Conservation (phyloP, 345 rosid species). For the Eutrema heterophyllum region DNA sequence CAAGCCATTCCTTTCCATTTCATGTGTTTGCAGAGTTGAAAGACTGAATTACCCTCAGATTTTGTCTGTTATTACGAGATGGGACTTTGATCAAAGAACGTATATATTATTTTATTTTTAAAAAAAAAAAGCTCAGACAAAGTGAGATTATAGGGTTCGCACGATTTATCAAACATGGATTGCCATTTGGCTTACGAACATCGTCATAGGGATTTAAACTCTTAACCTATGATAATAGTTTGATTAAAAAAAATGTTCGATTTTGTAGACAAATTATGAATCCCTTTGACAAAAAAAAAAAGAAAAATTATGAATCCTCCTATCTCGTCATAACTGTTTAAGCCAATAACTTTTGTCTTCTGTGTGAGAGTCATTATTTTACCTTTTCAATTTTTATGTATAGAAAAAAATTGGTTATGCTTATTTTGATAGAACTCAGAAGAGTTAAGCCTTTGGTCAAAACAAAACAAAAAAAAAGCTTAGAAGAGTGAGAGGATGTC, state of each 20-base stretch:
- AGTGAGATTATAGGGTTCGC: too few species aligned
- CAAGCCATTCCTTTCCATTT: conserved; percentile 56
- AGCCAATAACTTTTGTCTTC: background rate
- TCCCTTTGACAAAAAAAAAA: background rate
- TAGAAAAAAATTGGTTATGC: background rate
- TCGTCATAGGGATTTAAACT: too few species aligned
- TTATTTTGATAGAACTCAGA: background rate
- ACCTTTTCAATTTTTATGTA: background rate
- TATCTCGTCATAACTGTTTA: background rate
- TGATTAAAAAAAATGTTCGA: background rate
- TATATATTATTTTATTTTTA: too few species aligned
- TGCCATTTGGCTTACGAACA: background rate
- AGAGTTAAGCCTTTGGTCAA: too few species aligned
- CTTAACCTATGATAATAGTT: too few species aligned
- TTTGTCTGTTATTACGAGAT: conserved; percentile 11
- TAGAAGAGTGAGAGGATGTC: background rate
- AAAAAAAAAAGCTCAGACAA: too few species aligned
- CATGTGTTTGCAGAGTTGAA: background rate
- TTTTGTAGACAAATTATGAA: background rate
- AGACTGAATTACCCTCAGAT: conserved; percentile 30
- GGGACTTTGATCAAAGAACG: background rate
- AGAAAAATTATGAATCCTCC: background rate
- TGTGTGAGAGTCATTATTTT: background rate
- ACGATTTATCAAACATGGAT: conserved; percentile 7
- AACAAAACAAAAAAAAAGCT: too few species aligned